A percentile compares a stretch with the other conserved stretches of the same genome.
Conservation (phyloP, 805 yeast genomes). For the Wickerhamomyces silvicola region DNA sequence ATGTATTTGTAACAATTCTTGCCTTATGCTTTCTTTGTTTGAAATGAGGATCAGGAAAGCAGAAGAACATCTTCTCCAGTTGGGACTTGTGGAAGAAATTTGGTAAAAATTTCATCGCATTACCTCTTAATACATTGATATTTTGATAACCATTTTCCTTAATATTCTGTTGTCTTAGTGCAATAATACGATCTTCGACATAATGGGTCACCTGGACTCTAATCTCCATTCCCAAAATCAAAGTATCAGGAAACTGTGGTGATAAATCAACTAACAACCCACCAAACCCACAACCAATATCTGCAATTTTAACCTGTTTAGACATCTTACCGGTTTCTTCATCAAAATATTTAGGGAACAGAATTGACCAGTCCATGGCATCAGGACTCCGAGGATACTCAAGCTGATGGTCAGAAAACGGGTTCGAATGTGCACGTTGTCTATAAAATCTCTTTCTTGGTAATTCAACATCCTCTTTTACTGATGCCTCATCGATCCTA, state of each 20-base stretch:
- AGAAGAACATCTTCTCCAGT: constrained; percentile 87
- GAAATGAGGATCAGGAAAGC: constrained; percentile 99
- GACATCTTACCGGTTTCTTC: constrained; percentile 34
- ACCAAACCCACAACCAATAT: constrained; percentile 97
- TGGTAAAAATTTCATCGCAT: constrained; percentile 96
- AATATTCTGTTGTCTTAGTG: constrained; percentile 51
- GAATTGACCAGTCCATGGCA: constrained; percentile 78
- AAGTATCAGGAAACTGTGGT: constrained; percentile 63
- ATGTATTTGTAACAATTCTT: constrained; percentile 84
- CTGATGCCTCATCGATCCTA: constrained; percentile 31
- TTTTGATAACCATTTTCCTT: constrained; percentile 57
- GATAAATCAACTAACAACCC: constrained; percentile 80
- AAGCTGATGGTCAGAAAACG: constrained; percentile 89
- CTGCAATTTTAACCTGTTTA: constrained; percentile 77
- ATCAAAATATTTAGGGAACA: constrained; percentile 59
- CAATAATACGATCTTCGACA: constrained; percentile 91
- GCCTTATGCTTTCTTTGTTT: constrained; percentile 97
- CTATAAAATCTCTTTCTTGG: constrained; percentile 87
- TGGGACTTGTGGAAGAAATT: constrained; percentile 84
- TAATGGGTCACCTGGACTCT: constrained; percentile 96
- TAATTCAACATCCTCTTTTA: constrained; percentile 34
- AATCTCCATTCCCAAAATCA: constrained; percentile 93
- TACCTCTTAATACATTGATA: constrained; percentile 85
- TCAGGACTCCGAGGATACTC: constrained; percentile 82
- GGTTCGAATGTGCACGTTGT: constrained; percentile 97